phyloP scores from a whole-genome alignment of 306 rosid genomes.

The Chamaecrista fasciculata region DNA sequence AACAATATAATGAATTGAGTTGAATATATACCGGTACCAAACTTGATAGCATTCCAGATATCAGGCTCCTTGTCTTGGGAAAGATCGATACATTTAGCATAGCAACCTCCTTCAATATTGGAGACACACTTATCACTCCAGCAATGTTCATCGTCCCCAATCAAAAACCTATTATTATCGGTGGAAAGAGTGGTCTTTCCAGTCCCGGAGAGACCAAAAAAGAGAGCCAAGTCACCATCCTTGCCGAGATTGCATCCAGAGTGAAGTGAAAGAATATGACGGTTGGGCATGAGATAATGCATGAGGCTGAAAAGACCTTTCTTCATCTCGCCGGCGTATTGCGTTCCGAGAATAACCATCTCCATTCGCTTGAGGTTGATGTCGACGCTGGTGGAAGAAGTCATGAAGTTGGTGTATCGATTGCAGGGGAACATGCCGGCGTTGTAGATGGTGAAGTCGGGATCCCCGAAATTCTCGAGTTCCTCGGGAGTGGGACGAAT shows the following conservation, averaged over 20 bases:
- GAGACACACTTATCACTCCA: slow-evolving; percentile 84
- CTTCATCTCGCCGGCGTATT: slow-evolving; percentile 98
- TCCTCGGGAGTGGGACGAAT: slow-evolving; percentile 89
- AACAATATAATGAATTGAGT: too few relatives aligned
- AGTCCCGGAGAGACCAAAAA: slow-evolving; percentile 93
- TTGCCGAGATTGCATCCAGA: slow-evolving; percentile 92
- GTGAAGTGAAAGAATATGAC: slow-evolving; percentile 77
- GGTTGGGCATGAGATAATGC: slow-evolving; percentile 95
- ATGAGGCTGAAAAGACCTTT: slow-evolving; percentile 86
- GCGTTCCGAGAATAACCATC: slow-evolving; percentile 97
- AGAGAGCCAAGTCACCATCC: slow-evolving; percentile 89
- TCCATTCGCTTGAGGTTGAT: slow-evolving; percentile 83
- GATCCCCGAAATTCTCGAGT: slow-evolving; percentile 86
- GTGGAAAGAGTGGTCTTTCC: slow-evolving; percentile 92
- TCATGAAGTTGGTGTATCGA: slow-evolving; percentile 93
- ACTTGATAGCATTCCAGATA: slow-evolving; percentile 87
- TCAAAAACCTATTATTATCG: slow-evolving; percentile 69
- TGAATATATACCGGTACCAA: slow-evolving; percentile 90
- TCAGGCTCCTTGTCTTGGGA: slow-evolving; percentile 82
- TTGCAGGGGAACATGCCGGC: slow-evolving; percentile 97
- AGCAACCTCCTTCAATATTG: slow-evolving; percentile 96
- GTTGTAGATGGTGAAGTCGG: slow-evolving; percentile 94
- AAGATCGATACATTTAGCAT: slow-evolving; percentile 90
- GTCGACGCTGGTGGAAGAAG: slow-evolving; percentile 91
- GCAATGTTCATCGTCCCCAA: slow-evolving; percentile 92